Evolutionary conservation across 2,329 filamentous ascomycete genomes (phyloP), one percentile per base, ranked within the genome.

Genomic region (Emergomyces orientalis): DNA sequence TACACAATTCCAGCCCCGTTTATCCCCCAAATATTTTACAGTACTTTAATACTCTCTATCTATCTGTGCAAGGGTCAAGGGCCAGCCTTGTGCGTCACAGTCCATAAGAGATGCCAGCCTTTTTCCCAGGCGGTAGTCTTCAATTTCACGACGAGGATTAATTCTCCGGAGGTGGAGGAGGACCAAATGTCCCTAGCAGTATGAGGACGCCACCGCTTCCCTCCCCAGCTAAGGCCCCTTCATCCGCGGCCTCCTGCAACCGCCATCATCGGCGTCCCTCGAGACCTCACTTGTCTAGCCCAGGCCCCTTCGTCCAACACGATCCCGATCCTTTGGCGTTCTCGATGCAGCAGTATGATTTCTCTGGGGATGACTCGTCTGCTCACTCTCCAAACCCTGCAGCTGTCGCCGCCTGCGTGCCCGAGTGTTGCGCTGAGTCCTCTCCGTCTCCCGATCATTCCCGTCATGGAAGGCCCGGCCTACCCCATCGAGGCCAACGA

Each of bases 171-270:
- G 65, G 70, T 68, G 68, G 68, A 69, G 73, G 70, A 71, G 63
- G 69, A 64, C 66, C 68, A 61, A 56, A 34, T 54, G 47, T 61
- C 34, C 22, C 22, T n/a, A 30, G 60, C 69, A 72, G 69, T 64
- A 73, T 73, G 73, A 75, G 71, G 69, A 75, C 71, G 63, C 69
- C 74, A 72, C 73, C 75, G 65, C 72, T 74, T 67, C 70, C 74
- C 68, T 76, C 75, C 65, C 74, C 74, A 66, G 71, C 72, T 63
- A 72, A 75, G 66, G 72, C 72, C 62, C 69, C 72, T 62, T 72
- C 74, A 64, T 66, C 74, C 63, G 61, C 70, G 59, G 67, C 68
- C 64, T 66, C 70, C 43, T 55, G 27, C 56, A 71, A 69, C 58
- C 66, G 67, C 66, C 67, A 68, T 64, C 69, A 67, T 56, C 61